Evolutionary conservation across 2,329 filamentous ascomycete species (phyloP), one percentile per base, ranked within the genome.

Genomic region (Torrubiellomyces zombiae): DNA sequence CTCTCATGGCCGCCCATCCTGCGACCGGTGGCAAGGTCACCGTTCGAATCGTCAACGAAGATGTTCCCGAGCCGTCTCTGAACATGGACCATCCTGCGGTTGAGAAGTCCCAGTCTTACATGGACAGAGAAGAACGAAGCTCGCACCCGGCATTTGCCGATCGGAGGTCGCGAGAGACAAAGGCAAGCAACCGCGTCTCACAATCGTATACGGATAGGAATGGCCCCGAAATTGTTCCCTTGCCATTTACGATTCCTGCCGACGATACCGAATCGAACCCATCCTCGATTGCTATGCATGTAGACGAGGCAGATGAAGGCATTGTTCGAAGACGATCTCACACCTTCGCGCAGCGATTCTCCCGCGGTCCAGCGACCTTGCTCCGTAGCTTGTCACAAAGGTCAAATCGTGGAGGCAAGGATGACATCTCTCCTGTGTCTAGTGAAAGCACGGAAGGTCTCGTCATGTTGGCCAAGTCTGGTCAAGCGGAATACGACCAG

Each of bases 281-380:
- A 15, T 81, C 75, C 3, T 79, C 78, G 2, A 58, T 79, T 12
- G 79, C 75, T 3, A 77, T 77, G 0, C 63, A 75, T 38, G 73
- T 75, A 10, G 73, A 76, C 28, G 61, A 72, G 15, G 60, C 60
- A 8, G 60, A 61, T n/a, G 39, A n/a, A n/a, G n/a, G n/a, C n/a
- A n/a, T n/a, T n/a, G n/a, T n/a, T n/a, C n/a, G n/a, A n/a, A n/a
- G n/a, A n/a, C n/a, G n/a, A n/a, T n/a, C n/a, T n/a, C n/a, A n/a
- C n/a, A 58, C 60, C 4, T 33, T 60, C 11, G 57, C 55, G 4
- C 60, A 60, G 24, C 55, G 58, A 11, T 42, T 67, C 3, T 69
- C 67, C 2, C 50, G 47, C 9, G 48, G 53, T 24, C 66, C 66
- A 3, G 47, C 38, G 9, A 49, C 54, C 14, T 29, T 63, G 7